A percentile compares a stretch with the other conserved stretches of the same genome.
Conservation (phyloP, 2,329 filamentous ascomycete species). For the Talaromyces sp. region DNA sequence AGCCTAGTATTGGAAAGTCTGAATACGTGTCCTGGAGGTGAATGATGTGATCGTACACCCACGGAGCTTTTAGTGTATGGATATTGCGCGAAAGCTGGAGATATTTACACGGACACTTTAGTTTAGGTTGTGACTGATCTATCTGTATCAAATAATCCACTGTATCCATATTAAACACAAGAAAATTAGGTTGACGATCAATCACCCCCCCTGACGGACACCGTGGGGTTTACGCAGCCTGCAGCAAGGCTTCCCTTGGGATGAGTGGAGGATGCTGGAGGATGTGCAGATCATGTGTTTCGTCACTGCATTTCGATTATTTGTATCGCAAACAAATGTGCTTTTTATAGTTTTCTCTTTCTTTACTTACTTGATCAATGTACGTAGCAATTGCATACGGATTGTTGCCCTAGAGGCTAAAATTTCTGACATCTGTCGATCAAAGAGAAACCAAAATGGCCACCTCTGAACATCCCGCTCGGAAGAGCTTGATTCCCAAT, state of each 20-base stretch:
- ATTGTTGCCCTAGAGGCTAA: background rate
- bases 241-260: background rate
- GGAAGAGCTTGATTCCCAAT: slow-evolving; percentile 52
- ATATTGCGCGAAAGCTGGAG: background rate
- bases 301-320: background rate
- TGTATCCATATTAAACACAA: background rate
- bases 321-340: background rate
- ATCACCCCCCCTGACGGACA: background rate
- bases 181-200: background rate
- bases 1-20: background rate
- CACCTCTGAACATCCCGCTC: slow-evolving; percentile 26
- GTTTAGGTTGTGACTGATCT: background rate
- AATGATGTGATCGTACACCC: background rate
- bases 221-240: background rate
- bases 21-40: background rate
- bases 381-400: background rate
- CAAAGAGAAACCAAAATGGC: slow-evolving; percentile 19
- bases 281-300: background rate
- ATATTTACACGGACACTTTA: background rate
- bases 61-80: background rate
- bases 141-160: background rate
- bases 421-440: background rate
- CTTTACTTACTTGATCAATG: background rate
- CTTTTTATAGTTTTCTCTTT: background rate
- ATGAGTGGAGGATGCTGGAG: background rate